These are phyloP conservation scores for Fraxinus americana DNA, from an alignment of 257 asterid species.

Conservation along the genomic window DNA sequence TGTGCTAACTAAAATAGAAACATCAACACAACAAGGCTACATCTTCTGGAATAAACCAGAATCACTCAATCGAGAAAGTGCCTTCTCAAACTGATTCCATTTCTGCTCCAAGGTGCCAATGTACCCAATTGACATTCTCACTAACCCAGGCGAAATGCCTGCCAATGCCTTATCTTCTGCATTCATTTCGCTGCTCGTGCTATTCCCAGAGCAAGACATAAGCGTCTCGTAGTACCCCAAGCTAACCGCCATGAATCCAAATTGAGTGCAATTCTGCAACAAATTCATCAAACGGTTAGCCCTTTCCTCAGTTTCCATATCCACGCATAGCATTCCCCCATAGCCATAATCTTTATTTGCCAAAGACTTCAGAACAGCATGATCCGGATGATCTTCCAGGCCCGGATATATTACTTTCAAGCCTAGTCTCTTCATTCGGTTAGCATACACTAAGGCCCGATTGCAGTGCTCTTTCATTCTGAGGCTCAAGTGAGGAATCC, in stretches of 20 bases:
- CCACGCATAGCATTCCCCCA: conserved; percentile 80
- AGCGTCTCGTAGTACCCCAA: conserved; percentile 90
- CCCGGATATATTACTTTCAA: conserved; percentile 85
- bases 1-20: neutral
- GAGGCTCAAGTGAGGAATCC: conserved; percentile 79
- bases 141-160: conserved; percentile 82
- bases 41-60: conserved; percentile 31
- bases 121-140: conserved; percentile 86
- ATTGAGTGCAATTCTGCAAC: conserved; percentile 68
- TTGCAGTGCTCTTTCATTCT: conserved; percentile 89
- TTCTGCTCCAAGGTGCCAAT: conserved; percentile 84
- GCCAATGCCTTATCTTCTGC: conserved; percentile 70
- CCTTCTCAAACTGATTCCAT: conserved; percentile 89
- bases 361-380: conserved; percentile 54
- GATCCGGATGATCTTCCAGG: conserved; percentile 75
- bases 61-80: conserved; percentile 58
- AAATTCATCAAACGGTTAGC: conserved; percentile 77
- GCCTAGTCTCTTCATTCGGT: conserved; percentile 70
- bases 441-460: conserved; percentile 66
- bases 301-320: conserved; percentile 84
- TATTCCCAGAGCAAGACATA: conserved; percentile 94
- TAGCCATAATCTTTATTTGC: conserved; percentile 70
- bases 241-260: conserved; percentile 94
- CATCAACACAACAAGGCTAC: neutral
- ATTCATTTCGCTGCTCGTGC: conserved; percentile 90